Evolutionary conservation across 345 rosid species (phyloP).

Genomic region (Raphanus sativus): DNA sequence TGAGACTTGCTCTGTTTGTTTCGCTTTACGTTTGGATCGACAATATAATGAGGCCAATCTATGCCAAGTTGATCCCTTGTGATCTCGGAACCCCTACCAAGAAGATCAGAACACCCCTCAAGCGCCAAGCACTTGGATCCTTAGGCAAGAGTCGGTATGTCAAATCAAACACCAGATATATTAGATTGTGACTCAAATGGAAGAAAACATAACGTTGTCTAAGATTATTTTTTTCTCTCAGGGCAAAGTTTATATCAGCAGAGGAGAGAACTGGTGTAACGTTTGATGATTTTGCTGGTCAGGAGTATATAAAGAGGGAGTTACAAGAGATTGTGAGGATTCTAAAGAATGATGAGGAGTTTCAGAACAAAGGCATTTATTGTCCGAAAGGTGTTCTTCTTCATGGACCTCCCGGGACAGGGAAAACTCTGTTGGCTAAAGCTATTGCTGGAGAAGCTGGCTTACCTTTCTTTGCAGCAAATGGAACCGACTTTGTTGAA

Average conservation of each 20-base stretch:
- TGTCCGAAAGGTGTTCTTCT: conserved; percentile 98
- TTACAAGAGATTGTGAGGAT: conserved; percentile 88
- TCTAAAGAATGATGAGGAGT: conserved; percentile 89
- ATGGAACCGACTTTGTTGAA: conserved; percentile 98
- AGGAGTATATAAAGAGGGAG: conserved; percentile 91
- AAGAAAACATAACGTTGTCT: neutral
- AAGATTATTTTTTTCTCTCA: conserved; percentile 29
- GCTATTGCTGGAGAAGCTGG: conserved; percentile 99
- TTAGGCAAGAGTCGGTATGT: conserved; percentile 91
- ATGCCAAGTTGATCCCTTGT: conserved; percentile 87
- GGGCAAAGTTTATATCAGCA: conserved; percentile 94
- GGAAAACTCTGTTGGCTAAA: conserved; percentile 93
- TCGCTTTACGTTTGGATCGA: conserved; percentile 81
- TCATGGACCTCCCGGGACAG: conserved; percentile 98
- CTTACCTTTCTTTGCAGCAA: conserved; percentile 90
- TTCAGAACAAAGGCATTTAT: conserved; percentile 84
- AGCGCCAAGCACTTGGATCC: conserved; percentile 82
- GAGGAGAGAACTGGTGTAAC: conserved; percentile 95
- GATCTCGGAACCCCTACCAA: conserved; percentile 76
- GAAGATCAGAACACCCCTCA: conserved; percentile 56
- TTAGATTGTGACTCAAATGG: conserved; percentile 1
- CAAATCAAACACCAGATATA: neutral
- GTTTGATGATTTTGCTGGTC: conserved; percentile 97
- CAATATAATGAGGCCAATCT: conserved; percentile 74
- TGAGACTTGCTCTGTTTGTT: conserved; percentile 82